phyloP scores from a whole-genome alignment of 441 rosid genomes.

The Melastoma candidum region DNA sequence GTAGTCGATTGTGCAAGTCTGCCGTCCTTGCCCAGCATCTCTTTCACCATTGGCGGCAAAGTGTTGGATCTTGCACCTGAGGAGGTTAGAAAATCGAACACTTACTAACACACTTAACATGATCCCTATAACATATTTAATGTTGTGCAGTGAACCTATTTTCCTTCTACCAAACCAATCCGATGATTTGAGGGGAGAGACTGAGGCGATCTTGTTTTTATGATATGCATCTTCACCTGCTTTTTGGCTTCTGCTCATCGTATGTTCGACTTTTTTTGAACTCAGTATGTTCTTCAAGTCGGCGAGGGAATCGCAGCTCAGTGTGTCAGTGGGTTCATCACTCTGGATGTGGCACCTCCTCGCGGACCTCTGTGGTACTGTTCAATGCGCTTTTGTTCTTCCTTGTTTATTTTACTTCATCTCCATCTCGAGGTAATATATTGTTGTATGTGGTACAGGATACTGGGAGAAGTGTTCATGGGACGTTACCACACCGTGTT shows the following conservation, averaged over 20 bases:
- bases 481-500: constrained; percentile 80
- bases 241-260: not conserved
- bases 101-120: no score
- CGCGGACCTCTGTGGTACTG: constrained; percentile 80
- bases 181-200: no score
- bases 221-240: not conserved
- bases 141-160: no score
- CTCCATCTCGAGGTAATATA: not conserved
- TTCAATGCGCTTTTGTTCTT: not conserved
- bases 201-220: not conserved
- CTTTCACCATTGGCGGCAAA: constrained; percentile 66
- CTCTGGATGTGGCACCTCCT: constrained; percentile 70
- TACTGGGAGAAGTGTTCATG: constrained; percentile 73
- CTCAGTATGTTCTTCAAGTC: constrained; percentile 60
- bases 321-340: constrained; percentile 76
- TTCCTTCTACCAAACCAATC: no score
- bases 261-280: not conserved
- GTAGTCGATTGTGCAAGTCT: constrained; percentile 51
- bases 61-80: constrained; percentile 52
- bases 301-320: constrained; percentile 62
- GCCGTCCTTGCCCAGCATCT: constrained; percentile 57
- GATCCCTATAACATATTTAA: no score
- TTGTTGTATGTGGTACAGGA: constrained; percentile 33
- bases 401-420: no score
- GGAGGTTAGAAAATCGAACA: constrained; percentile 33